Evolutionary conservation across 768 basidiomycete species (phyloP), one percentile per base, ranked within the genome.

Genomic region (Boletellus ananiceps): DNA sequence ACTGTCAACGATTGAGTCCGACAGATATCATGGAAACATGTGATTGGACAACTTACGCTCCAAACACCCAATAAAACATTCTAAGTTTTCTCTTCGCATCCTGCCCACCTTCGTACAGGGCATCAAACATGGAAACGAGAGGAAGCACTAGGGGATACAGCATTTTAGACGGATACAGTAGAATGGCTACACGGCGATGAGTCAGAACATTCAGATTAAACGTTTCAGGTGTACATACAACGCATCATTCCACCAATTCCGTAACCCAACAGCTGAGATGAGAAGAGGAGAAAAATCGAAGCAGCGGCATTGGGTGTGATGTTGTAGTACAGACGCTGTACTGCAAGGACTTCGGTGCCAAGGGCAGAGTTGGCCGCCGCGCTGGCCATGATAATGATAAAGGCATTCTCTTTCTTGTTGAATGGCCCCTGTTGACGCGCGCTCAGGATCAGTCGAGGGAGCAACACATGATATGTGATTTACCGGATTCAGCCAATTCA

Each of bases 391-490:
- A 80, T 78, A 11, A 80, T 69, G 34, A 79, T 72, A 49, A 81
- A 77, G 0, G 77, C 77, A 62, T 79, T 78, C 58, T 81, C 80
- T 55, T 80, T 81, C 63, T 79, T 80, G 60, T 81, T 80, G 59
- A 80, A 81, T 2, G 79, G 77, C 1, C 73, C 71, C 78, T 80
- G 35, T 46, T 6, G 15, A 50, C 18, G 25, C 31, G 14, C 37
- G 15, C 31, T 43, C 44, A 43, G 51, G 14, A 41, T 46, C 42
- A 27, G 27, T 19, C n/a, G 29, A 41, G 29, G 19, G 21, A 38
- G 8, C 2, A 1, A 8, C 14, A 25, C 11, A 16, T 38, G 19
- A 3, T 33, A 6, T 15, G 16, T 9, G n/a, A 39, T 33, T 44
- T 42, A 64, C 73, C n/a, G 81, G 80, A 52, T 82, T 82, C 35